Conservation (phyloP, 2,329 filamentous ascomycete species). For the Penicillium digitatum region DNA sequence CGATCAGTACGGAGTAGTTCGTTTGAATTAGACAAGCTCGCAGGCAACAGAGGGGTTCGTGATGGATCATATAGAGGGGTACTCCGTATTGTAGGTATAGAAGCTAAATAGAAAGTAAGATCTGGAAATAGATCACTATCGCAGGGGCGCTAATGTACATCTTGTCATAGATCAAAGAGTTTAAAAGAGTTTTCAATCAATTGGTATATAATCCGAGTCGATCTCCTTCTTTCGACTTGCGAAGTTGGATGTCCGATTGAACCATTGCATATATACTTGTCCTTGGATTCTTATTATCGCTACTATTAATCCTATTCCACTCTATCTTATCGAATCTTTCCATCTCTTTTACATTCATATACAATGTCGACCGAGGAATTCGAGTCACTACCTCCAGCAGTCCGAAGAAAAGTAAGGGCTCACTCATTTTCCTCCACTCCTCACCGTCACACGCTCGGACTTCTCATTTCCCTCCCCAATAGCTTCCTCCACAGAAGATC, state of each 20-base stretch:
- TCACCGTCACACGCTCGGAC: constrained; percentile 3
- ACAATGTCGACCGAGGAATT: constrained; percentile 37
- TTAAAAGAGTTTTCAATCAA: too few relatives aligned
- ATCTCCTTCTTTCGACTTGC: not conserved
- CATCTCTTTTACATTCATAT: not conserved
- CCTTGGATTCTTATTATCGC: not conserved
- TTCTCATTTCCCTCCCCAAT: constrained; percentile 3
- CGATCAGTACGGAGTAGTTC: too few relatives aligned
- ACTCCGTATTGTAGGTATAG: too few relatives aligned
- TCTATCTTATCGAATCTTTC: not conserved
- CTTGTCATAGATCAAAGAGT: not conserved
- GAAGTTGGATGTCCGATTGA: not conserved
- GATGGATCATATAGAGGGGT: constrained; percentile 18
- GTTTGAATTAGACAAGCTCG: not conserved
- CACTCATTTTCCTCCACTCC: not conserved
- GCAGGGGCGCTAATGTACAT: constrained; percentile 9
- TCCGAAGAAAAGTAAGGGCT: constrained; percentile 56
- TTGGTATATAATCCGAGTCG: not conserved
- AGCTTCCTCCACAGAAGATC: constrained; percentile 10
- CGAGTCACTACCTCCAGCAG: constrained; percentile 52
- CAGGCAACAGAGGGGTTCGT: constrained; percentile 16
- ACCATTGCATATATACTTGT: not conserved
- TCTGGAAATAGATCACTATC: constrained; percentile 21
- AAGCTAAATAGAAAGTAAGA: not conserved
- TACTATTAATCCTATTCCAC: not conserved